A percentile compares a stretch with the other conserved stretches of the same genome.
Evolutionary conservation across 1,284 basidiomycete species (phyloP).

Genomic region (Trametes hirsuta): DNA sequence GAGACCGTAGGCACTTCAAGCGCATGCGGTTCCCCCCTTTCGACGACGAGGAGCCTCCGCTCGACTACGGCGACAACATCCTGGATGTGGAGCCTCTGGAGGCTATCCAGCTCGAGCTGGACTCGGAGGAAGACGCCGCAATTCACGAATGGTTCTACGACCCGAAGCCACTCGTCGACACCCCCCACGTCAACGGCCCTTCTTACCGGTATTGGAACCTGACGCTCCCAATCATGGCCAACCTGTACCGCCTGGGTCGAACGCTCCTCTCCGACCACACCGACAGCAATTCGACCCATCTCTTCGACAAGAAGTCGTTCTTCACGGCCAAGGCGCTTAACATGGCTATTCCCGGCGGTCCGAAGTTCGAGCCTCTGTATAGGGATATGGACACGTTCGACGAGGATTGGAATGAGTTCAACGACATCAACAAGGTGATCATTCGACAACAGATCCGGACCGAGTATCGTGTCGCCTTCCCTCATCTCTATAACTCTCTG

Average conservation of each 20-base stretch:
- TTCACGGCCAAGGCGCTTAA: slow-evolving; percentile 98
- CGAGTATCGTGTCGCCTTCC: slow-evolving; percentile 99
- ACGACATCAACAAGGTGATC: slow-evolving; percentile 99
- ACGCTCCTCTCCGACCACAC: slow-evolving; percentile 93
- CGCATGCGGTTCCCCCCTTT: slow-evolving; percentile 99
- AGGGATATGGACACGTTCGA: slow-evolving; percentile 97
- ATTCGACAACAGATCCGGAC: slow-evolving; percentile 99
- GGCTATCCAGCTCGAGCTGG: slow-evolving; percentile 96
- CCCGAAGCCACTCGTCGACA: slow-evolving; percentile 91
- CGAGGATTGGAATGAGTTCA: slow-evolving; percentile 99
- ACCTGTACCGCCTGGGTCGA: slow-evolving; percentile 93
- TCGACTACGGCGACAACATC: slow-evolving; percentile 99
- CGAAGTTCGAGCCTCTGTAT: slow-evolving; percentile 95
- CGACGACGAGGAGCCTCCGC: slow-evolving; percentile 98
- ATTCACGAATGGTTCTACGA: slow-evolving; percentile 99
- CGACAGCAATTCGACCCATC: slow-evolving; percentile 87
- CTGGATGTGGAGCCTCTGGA: slow-evolving; percentile 98
- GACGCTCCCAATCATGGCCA: slow-evolving; percentile 93
- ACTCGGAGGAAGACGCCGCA: slow-evolving; percentile 92
- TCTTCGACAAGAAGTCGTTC: slow-evolving; percentile 98
- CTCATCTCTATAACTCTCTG: slow-evolving; percentile 98
- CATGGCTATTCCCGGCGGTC: slow-evolving; percentile 98
- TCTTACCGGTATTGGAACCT: slow-evolving; percentile 96
- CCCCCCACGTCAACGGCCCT: slow-evolving; percentile 86
- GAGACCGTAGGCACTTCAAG: slow-evolving; percentile 99